Evolutionary conservation across 2,329 filamentous ascomycete species (phyloP), one percentile per base, ranked within the genome.

Genomic region (Paecilomyces formosus): DNA sequence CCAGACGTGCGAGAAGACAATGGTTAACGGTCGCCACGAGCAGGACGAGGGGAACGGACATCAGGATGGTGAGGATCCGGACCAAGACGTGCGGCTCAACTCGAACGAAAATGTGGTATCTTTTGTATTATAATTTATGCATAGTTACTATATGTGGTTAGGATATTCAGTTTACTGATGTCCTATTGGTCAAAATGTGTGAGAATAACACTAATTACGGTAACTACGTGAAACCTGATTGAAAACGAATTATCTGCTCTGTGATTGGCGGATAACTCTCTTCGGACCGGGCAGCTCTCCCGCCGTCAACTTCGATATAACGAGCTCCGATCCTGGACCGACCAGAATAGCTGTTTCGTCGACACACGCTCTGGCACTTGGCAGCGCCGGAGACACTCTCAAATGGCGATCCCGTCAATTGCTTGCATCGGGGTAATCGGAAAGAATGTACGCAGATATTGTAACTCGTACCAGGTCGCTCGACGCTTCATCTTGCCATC

Each of bases 391-490:
- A 3, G 22, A 28, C 9, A 12, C 21, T 12, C 50, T n/a, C 63
- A 45, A 55, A 81, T 83, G 80, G 72, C 78, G 45, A 70, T 74
- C 57, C 88, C 93, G 30, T 90, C 88, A 35, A 94, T 97, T 75
- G 92, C 91, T 74, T 96, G 92, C 72, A 87, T 99, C 67, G 92
- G 92, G 74, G 82, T 97, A 56, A 95, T 99, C 68, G 93, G 94
- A 65, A 92, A 94, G 77, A 89, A 95, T 75, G 92, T 96, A 81
- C 67, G 82, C 58, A 52, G 26, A 15, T 55, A 45, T 31, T 35
- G 24, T 28, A 30, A 33, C 24, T 30, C 50, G 50, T 52, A 39
- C 52, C 33, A 50, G 8, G 30, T 28, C 7, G 12, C 45, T 12
- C 45, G 49, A 22, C 11, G n/a, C n/a, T 52, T 18, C 18, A 7